Base-by-base conservation (phyloP, 2,329 filamentous ascomycete genomes). In the Fusarium azukiicola region DNA sequence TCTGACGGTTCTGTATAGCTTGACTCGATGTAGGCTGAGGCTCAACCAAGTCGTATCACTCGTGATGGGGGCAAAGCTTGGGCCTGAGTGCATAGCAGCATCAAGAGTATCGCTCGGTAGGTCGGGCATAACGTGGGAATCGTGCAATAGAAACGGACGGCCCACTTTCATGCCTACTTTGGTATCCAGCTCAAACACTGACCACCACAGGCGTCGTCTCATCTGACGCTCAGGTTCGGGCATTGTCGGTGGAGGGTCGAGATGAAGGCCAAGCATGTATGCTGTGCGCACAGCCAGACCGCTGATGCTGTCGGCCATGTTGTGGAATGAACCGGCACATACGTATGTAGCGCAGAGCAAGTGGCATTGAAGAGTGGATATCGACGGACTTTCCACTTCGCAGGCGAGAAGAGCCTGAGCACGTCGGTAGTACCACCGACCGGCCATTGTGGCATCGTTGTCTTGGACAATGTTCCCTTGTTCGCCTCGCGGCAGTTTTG, bases 361-460 rank as follows among this genome's bases (percentile, higher is more conserved):
- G 14, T 66, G 63, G 27, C 63, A 66, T 47, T 66, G 63, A 2
- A 66, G 27, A 5, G 63, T 66, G 27, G 63, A 66, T 36, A 49
- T 49, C n/a, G 63, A 47, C 3, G 63, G 63, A 9, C 63, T 66
- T 17, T 66, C 44, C 3, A 66, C 44, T 10, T 66, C 44, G 13
- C 63, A 66, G 16, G 63, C 63, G 9, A 66, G 63, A 2, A 66
- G 44, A 8, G 63, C 63, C 21, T 66, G 44, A 19, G 63, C 63
- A 36, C 63, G 63, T 49, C 63, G 63, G 19, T 66, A 66, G 44
- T 66, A 46, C 63, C 63, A 66, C n/a, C 63, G 44, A 6, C 63
- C 63, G 16, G 63, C 63, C 44, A 66, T 66, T 46, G 63, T 66
- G 11, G 63, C 63, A 36, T 66, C 63, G 16, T 66, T 49, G 21